These are phyloP conservation scores for Vitis rupestris DNA, from an alignment of 164 flowering plant genomes.

Conservation along the genomic window DNA sequence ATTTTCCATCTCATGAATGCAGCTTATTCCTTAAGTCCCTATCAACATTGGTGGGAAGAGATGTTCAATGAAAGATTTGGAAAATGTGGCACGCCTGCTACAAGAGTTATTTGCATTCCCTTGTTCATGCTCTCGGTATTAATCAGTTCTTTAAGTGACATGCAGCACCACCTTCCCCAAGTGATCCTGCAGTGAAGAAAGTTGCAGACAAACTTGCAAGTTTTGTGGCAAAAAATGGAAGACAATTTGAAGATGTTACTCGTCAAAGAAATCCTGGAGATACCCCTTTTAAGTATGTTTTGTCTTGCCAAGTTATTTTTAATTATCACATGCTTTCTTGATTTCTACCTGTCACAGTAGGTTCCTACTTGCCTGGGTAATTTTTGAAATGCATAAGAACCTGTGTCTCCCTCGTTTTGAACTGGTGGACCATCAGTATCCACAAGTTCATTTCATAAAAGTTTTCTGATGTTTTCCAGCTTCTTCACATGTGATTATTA, in stretches of 20 bases:
- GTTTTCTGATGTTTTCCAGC: no score
- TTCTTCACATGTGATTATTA: no score
- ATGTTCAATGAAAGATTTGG: constrained; percentile 78
- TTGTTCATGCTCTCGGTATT: constrained; percentile 96
- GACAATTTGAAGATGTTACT: constrained; percentile 85
- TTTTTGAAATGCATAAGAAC: no score
- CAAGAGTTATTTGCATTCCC: constrained; percentile 90
- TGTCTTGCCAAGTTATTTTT: background rate
- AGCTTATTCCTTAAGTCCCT: constrained; percentile 68
- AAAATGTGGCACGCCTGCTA: constrained; percentile 86
- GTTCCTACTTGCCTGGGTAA: no score
- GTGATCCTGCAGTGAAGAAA: constrained; percentile 90
- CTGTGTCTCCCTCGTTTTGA: no score
- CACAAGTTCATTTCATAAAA: no score
- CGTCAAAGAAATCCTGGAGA: constrained; percentile 96
- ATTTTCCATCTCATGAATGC: constrained; percentile 85
- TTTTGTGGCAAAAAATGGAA: constrained; percentile 98
- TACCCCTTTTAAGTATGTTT: constrained; percentile 87
- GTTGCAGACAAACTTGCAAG: constrained; percentile 96
- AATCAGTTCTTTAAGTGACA: constrained; percentile 98
- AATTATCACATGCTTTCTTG: no score
- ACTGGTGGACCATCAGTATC: no score
- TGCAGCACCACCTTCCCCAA: constrained; percentile 95
- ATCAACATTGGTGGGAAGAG: constrained; percentile 82
- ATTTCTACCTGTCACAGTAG: no score